Evolutionary conservation across 2,329 filamentous ascomycete genomes (phyloP).

Genomic region (Nothophoma quercina): DNA sequence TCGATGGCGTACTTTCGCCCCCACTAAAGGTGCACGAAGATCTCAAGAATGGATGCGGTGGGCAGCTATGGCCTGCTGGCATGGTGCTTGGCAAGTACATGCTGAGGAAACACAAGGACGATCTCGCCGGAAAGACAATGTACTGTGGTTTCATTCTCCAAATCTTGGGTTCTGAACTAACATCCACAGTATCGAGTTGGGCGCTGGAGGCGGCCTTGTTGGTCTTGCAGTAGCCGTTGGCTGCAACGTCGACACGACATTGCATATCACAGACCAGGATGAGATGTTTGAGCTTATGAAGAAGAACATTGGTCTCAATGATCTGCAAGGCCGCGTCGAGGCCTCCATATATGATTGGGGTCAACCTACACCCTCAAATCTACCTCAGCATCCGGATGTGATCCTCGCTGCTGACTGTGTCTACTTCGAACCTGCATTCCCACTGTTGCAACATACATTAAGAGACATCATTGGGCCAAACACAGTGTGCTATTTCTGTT

Average conservation of each 20-base stretch:
- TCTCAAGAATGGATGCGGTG: conserved; percentile 85
- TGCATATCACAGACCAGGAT: conserved; percentile 86
- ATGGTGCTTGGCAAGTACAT: conserved; percentile 88
- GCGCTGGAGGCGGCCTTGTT: conserved; percentile 89
- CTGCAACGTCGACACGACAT: conserved; percentile 61
- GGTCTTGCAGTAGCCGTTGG: conserved; percentile 67
- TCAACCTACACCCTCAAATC: conserved; percentile 47
- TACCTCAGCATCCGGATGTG: conserved; percentile 71
- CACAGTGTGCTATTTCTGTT: conserved; percentile 84
- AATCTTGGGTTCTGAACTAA: conserved; percentile 22
- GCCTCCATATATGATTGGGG: conserved; percentile 83
- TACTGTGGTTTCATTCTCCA: conserved; percentile 65
- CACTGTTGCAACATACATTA: conserved; percentile 81
- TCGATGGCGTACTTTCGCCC: conserved; percentile 75
- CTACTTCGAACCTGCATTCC: conserved; percentile 96
- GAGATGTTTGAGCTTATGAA: conserved; percentile 88
- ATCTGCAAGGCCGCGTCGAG: conserved; percentile 67
- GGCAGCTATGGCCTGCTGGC: conserved; percentile 93
- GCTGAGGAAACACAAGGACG: conserved; percentile 73
- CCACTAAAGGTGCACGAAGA: conserved; percentile 85
- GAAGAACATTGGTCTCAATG: conserved; percentile 85
- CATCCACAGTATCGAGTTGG: conserved; percentile 77
- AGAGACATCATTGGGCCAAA: conserved; percentile 71
- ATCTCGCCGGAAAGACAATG: conserved; percentile 74
- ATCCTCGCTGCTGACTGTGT: conserved; percentile 96